Evolutionary conservation across 192 early-diverging fungal species (phyloP).

Genomic region (Pilobolus umbonatus): DNA sequence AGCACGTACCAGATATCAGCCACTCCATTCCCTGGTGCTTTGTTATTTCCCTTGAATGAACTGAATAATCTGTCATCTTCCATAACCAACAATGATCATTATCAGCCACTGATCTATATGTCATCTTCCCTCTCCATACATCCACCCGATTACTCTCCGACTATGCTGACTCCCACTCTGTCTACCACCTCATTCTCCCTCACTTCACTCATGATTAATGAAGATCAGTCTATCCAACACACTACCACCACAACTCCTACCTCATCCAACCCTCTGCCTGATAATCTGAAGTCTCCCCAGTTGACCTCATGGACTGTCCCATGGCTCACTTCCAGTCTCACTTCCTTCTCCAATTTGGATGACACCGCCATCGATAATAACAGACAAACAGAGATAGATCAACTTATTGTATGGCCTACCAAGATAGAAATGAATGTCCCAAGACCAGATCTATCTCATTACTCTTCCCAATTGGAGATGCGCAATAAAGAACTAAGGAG

Average conservation of each 20-base stretch:
- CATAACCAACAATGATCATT: neutral
- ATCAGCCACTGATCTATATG: neutral
- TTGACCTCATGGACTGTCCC: conserved; percentile 29
- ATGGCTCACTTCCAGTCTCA: conserved; percentile 28
- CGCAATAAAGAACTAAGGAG: conserved; percentile 21
- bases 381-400: neutral
- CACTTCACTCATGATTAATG: conserved; percentile 20
- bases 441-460: conserved; percentile 9
- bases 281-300: neutral
- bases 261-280: no score
- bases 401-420: conserved; percentile 26
- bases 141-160: neutral
- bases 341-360: conserved; percentile 6
- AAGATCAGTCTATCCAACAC: neutral
- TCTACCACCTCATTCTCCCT: conserved; percentile 13
- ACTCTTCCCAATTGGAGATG: conserved; percentile 2
- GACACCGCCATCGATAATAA: neutral
- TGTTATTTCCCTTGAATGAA: neutral
- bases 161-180: neutral
- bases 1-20: neutral
- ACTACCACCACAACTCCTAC: no score
- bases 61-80: neutral
- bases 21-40: neutral
- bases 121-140: neutral
- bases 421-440: conserved; percentile 18